Conservation (phyloP, 2,329 filamentous ascomycete species). For the Fonsecaea nubica region DNA sequence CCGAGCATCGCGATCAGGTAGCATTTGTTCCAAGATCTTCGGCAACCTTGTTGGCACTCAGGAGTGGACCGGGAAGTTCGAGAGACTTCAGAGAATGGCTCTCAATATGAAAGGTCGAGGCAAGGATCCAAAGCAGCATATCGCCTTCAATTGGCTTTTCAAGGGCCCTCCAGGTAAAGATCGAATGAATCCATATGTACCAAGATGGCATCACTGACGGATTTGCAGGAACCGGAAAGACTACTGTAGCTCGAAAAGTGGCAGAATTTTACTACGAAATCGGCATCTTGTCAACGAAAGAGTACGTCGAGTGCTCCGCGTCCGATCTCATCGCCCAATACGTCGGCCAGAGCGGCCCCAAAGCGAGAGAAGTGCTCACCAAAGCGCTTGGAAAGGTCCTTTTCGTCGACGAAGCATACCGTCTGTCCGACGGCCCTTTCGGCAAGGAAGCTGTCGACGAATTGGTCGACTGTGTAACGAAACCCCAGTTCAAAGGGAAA, state of each 20-base stretch:
- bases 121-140: constrained; percentile 62
- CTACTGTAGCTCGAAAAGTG: constrained; percentile 73
- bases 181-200: constrained; percentile 15
- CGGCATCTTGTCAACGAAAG: constrained; percentile 66
- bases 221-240: constrained; percentile 67
- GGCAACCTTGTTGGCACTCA: constrained; percentile 66
- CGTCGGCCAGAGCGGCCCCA: constrained; percentile 70
- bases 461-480: constrained; percentile 33
- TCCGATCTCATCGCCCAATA: constrained; percentile 71
- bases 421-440: constrained; percentile 68
- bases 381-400: constrained; percentile 69
- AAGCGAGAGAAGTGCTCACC: constrained; percentile 63
- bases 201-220: constrained; percentile 11
- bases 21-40: constrained; percentile 63
- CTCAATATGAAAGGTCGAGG: constrained; percentile 58
- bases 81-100: constrained; percentile 62
- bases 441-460: constrained; percentile 55
- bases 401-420: constrained; percentile 83
- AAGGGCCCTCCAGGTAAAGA: constrained; percentile 65
- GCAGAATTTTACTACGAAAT: constrained; percentile 75
- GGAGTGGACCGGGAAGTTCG: constrained; percentile 59
- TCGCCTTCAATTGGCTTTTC: constrained; percentile 74
- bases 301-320: constrained; percentile 69
- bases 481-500: constrained; percentile 26
- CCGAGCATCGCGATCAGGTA: constrained; percentile 55